Evolutionary conservation across 306 rosid species (phyloP), one percentile per base, ranked within the genome.

Genomic region (Abrus pulchellus): DNA sequence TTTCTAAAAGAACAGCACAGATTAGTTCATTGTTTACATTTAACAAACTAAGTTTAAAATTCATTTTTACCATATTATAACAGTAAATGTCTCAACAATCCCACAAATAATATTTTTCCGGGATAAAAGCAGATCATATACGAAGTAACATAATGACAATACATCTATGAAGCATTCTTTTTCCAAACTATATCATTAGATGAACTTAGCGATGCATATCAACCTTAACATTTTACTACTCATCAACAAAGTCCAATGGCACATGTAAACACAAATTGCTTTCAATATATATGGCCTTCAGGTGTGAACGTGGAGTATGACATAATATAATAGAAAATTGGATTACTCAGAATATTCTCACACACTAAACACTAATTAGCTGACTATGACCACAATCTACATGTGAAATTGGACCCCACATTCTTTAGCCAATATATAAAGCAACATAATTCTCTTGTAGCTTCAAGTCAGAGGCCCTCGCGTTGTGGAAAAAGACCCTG

Each of bases 351-450:
- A 57, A 28, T 57, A 57, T 56, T 9, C 30, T 56, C 36, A 56
- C 63, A 56, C 13, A 12, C 12, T 32, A 9, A 29, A 57, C 64
- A 57, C 64, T 57, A 9, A 7, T 7, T 53, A 32, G 60, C 12
- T 28, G 64, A 29, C 32, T 8, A 62, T 62, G 47, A 62, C 68
- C 68, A 36, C 67, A 62, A 34, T 62, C 10, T 14, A 5, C 68
- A 11, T 61, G 45, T 57, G n/a, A 57, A 29, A 8, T 62, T 62
- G 33, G 38, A 4, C 13, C 49, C 0, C 33, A 7, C 70, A 60
- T 60, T 60, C 41, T 60, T 29, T 60, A 11, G 20, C 40, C 20
- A 38, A 32, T 55, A 60, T 30, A 30, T 54, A 57, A 57, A 57
- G 6, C 64, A 57, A 30, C 13, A 54, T 52, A n/a, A n/a, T 52